These are phyloP conservation scores for Cercospora sp. DNA, from an alignment of 2,329 filamentous ascomycete genomes.

Conservation along the genomic window DNA sequence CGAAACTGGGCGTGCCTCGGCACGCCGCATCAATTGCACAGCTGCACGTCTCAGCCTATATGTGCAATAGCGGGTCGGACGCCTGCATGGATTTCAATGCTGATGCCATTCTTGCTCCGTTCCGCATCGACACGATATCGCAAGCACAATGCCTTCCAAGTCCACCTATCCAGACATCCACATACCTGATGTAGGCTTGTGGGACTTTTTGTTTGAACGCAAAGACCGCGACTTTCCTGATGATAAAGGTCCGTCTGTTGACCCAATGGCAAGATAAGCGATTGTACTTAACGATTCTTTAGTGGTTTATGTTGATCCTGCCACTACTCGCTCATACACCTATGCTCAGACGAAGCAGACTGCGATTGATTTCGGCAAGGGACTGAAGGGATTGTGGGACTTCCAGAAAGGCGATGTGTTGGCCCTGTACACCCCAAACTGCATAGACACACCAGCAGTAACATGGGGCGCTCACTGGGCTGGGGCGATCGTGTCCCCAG, in stretches of 20 bases:
- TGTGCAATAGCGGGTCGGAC: neutral
- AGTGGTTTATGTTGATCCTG: slow-evolving; percentile 77
- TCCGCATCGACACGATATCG: neutral
- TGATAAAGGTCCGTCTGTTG: slow-evolving; percentile 61
- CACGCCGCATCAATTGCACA: neutral
- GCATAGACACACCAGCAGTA: slow-evolving; percentile 75
- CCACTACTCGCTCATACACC: slow-evolving; percentile 69
- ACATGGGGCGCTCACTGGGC: slow-evolving; percentile 81
- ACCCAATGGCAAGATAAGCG: neutral
- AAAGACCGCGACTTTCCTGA: slow-evolving; percentile 66
- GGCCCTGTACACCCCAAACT: slow-evolving; percentile 79
- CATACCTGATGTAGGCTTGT: slow-evolving; percentile 75
- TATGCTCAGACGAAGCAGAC: slow-evolving; percentile 65
- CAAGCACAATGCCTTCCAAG: slow-evolving; percentile 23
- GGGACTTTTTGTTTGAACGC: slow-evolving; percentile 73
- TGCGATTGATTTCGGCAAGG: slow-evolving; percentile 75
- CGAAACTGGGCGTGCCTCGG: neutral
- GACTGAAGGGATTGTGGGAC: slow-evolving; percentile 69
- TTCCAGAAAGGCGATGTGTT: slow-evolving; percentile 85
- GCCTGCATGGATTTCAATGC: neutral
- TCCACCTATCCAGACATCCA: slow-evolving; percentile 58
- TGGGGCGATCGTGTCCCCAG: slow-evolving; percentile 77
- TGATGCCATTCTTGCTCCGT: neutral
- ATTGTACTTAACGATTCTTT: slow-evolving; percentile 10
- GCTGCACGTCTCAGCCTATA: neutral